Evolutionary conservation across 2,329 filamentous ascomycete species (phyloP).

Genomic region (Plectosphaerella sp.): DNA sequence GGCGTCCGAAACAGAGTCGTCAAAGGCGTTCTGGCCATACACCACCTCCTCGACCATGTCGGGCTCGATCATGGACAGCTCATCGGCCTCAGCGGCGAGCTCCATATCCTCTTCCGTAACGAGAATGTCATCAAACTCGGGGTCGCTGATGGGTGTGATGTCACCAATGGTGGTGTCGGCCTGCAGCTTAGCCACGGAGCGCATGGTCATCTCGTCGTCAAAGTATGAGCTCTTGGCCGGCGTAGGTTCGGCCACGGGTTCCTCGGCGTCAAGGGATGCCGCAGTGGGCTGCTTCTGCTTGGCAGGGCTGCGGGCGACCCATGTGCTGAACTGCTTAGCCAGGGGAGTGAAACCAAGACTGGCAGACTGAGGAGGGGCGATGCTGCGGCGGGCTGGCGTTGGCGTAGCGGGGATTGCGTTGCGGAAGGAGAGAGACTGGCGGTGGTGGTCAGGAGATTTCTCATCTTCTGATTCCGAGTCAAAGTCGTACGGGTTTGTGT

Average conservation of each 20-base stretch:
- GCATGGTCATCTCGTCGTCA: slow-evolving; percentile 55
- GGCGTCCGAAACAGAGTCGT: slow-evolving; percentile 52
- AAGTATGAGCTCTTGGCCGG: slow-evolving; percentile 49
- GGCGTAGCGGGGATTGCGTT: slow-evolving; percentile 35
- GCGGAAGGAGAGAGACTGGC: slow-evolving; percentile 16
- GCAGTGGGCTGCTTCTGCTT: slow-evolving; percentile 19
- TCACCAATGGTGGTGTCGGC: slow-evolving; percentile 27
- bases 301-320: slow-evolving; percentile 56
- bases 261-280: slow-evolving; percentile 14
- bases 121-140: slow-evolving; percentile 39
- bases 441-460: slow-evolving; percentile 25
- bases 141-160: slow-evolving; percentile 19
- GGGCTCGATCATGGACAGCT: slow-evolving; percentile 52
- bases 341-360: slow-evolving; percentile 60
- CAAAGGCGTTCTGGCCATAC: slow-evolving; percentile 28
- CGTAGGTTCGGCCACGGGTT: slow-evolving; percentile 22
- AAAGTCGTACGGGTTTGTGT: slow-evolving; percentile 35
- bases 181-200: slow-evolving; percentile 25
- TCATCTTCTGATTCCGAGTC: slow-evolving; percentile 56
- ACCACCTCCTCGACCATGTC: slow-evolving; percentile 29
- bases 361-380: slow-evolving; percentile 17
- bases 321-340: slow-evolving; percentile 55
- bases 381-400: slow-evolving; percentile 24
- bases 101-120: slow-evolving; percentile 53
- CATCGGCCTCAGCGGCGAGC: slow-evolving; percentile 53